Evolutionary conservation across 495 filamentous ascomycete species (phyloP).

Genomic region (Aspergillus sclerotioniger): DNA sequence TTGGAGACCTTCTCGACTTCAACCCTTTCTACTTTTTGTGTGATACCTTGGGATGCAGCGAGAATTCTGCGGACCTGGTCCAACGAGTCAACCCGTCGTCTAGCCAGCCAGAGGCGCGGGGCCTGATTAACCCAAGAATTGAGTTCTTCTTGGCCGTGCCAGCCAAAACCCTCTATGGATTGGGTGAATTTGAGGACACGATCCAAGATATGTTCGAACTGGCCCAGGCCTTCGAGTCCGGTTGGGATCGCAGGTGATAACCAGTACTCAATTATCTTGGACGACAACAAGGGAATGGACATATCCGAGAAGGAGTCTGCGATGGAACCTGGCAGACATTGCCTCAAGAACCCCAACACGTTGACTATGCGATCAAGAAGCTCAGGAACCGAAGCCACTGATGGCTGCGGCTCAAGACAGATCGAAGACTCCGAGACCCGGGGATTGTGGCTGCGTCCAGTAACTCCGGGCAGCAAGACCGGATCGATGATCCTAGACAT

Average conservation of each 20-base stretch:
- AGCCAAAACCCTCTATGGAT: constrained; percentile 58
- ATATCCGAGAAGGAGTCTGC: constrained; percentile 58
- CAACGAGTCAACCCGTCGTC: constrained; percentile 72
- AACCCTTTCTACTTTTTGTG: constrained; percentile 71
- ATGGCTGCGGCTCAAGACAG: constrained; percentile 28
- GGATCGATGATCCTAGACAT: constrained; percentile 33
- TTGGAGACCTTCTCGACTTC: constrained; percentile 77
- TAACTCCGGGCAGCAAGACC: constrained; percentile 27
- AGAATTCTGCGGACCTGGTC: constrained; percentile 69
- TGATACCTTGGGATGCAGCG: constrained; percentile 57
- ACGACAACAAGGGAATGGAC: constrained; percentile 64
- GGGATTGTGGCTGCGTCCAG: constrained; percentile 31
- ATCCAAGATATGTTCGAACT: constrained; percentile 64
- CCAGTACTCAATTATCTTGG: constrained; percentile 67
- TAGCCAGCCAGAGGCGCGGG: constrained; percentile 81
- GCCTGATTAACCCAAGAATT: constrained; percentile 77
- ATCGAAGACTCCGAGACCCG: constrained; percentile 31
- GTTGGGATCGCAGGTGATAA: constrained; percentile 73
- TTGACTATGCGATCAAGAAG: constrained; percentile 50
- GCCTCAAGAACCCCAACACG: constrained; percentile 64
- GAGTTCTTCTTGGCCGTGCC: constrained; percentile 67
- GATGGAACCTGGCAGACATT: constrained; percentile 62
- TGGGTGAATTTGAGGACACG: constrained; percentile 61
- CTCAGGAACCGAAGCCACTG: constrained; percentile 27
- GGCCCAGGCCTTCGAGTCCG: constrained; percentile 62